A percentile compares a stretch with the other conserved stretches of the same genome.
These are phyloP conservation scores for Trypanosoma congolense DNA, from an alignment of 208 protist genomes.

Conservation along the genomic window DNA sequence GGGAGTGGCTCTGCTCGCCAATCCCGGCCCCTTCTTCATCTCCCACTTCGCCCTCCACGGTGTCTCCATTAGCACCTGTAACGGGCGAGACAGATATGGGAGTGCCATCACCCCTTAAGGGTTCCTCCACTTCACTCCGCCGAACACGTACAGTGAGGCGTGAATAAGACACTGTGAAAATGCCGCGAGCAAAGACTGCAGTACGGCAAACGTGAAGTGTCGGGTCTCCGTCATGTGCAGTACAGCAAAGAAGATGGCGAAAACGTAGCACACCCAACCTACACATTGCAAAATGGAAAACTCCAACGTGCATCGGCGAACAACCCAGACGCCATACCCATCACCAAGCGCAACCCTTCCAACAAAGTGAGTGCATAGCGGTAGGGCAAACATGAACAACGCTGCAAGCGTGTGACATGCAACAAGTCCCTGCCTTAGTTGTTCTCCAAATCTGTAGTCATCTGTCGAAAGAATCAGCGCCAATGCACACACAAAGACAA, in stretches of 20 bases:
- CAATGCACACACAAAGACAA: conserved; percentile 16
- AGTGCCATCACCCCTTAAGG: not conserved
- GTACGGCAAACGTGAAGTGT: conserved; percentile 40
- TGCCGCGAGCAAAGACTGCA: conserved; percentile 29
- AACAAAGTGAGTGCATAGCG: conserved; percentile 59
- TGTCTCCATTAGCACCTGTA: not conserved
- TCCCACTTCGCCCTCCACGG: not conserved
- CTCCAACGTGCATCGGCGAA: conserved; percentile 45
- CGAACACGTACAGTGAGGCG: conserved; percentile 56
- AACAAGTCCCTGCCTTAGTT: conserved; percentile 21
- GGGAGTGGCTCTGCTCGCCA: conserved; percentile 7
- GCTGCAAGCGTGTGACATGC: conserved; percentile 29
- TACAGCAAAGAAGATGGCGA: conserved; percentile 54
- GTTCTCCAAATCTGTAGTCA: conserved; percentile 1
- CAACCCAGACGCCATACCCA: conserved; percentile 59
- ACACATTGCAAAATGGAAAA: conserved; percentile 56
- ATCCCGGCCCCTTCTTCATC: conserved; percentile 4
- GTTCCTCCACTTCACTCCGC: conserved; percentile 8
- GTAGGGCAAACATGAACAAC: conserved; percentile 51
- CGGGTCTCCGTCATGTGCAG: conserved; percentile 42
- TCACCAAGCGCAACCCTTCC: conserved; percentile 52
- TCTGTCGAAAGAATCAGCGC: conserved; percentile 20
- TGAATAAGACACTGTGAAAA: conserved; percentile 70
- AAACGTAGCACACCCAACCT: conserved; percentile 57
- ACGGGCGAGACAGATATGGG: not conserved